phyloP scores from a whole-genome alignment of 768 basidiomycete species.

The Mycena venus region DNA sequence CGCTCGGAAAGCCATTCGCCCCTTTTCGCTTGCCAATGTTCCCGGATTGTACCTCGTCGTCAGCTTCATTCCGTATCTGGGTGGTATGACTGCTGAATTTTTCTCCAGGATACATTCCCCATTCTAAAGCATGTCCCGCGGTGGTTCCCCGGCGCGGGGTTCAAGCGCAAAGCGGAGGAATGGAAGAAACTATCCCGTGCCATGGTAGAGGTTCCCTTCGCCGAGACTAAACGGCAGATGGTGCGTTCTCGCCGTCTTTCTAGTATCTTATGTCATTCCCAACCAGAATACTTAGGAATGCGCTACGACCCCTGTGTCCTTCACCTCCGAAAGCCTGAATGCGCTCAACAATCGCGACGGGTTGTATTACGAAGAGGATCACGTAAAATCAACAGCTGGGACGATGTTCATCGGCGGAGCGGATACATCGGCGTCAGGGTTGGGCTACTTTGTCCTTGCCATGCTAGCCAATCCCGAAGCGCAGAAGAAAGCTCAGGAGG shows the following conservation, averaged over 20 bases:
- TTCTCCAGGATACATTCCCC: constrained; percentile 33
- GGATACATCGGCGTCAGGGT: constrained; percentile 24
- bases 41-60: constrained; percentile 24
- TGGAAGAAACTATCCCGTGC: background rate
- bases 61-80: background rate
- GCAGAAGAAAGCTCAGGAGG: too few species aligned
- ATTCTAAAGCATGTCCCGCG: constrained; percentile 42
- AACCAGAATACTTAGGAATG: too few species aligned
- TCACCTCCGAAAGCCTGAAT: background rate
- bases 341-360: background rate
- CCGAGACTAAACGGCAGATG: constrained; percentile 19
- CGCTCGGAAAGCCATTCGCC: background rate
- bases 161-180: constrained; percentile 37
- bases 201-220: constrained; percentile 25
- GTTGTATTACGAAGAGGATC: background rate
- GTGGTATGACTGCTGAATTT: background rate
- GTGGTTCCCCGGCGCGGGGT: constrained; percentile 48
- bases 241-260: background rate
- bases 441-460: constrained; percentile 37
- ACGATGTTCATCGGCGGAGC: constrained; percentile 21
- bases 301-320: background rate
- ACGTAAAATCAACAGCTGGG: background rate
- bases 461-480: constrained; percentile 43
- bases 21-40: background rate
- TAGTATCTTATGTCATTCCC: too few species aligned